These are phyloP conservation scores for Cyberlindnera bimundalis DNA, from an alignment of 805 yeast genomes.

Conservation along the genomic window DNA sequence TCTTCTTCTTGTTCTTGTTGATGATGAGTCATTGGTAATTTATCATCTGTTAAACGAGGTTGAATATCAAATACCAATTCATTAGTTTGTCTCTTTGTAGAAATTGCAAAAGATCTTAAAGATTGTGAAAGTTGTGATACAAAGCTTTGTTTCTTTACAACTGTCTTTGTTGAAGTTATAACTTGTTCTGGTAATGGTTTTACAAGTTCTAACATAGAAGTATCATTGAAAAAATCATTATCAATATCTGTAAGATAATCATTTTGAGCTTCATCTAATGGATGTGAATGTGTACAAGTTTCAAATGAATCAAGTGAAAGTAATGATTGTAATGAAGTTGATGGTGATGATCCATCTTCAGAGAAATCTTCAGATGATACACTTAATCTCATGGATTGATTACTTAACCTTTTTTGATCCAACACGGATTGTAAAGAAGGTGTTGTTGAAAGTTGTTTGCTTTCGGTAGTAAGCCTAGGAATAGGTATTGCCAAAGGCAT, in stretches of 20 bases:
- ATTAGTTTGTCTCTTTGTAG: conserved; percentile 19
- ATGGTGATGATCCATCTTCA: conserved; percentile 5
- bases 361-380: conserved; percentile 1
- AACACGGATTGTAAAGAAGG: conserved; percentile 26
- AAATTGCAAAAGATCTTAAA: conserved; percentile 15
- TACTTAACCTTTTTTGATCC: conserved; percentile 20
- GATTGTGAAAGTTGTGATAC: conserved; percentile 26
- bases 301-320: conserved; percentile 15
- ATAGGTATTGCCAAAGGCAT: conserved; percentile 24
- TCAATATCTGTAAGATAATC: conserved; percentile 23
- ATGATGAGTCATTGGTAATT: conserved; percentile 12
- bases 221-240: conserved; percentile 19
- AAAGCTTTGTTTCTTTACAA: conserved; percentile 16
- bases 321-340: conserved; percentile 12
- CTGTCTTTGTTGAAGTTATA: neutral
- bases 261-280: conserved; percentile 16
- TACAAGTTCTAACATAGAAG: conserved; percentile 5
- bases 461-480: conserved; percentile 9
- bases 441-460: conserved; percentile 4
- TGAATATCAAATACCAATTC: conserved; percentile 26
- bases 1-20: conserved; percentile 5
- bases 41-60: conserved; percentile 28
- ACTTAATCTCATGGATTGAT: conserved; percentile 9
- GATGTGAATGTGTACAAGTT: conserved; percentile 21
- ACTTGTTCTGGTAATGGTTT: neutral